phyloP scores from a whole-genome alignment of 495 filamentous ascomycete species.

The Bombardia bombarda region DNA sequence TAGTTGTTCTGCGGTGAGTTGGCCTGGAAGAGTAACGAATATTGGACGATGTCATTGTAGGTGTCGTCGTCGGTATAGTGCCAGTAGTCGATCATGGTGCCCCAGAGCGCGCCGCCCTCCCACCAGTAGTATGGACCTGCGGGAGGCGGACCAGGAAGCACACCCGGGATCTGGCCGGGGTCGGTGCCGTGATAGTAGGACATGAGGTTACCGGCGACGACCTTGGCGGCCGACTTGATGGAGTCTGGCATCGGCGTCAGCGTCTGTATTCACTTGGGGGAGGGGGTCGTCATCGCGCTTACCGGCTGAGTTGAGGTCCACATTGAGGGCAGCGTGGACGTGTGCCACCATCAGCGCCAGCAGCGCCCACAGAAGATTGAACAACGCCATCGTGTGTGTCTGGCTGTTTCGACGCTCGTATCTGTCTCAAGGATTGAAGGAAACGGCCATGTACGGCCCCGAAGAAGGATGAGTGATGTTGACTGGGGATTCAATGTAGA shows the following conservation, averaged over 20 bases:
- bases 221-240: slow-evolving; percentile 51
- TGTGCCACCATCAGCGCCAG: slow-evolving; percentile 3
- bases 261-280: not conserved
- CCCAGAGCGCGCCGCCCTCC: slow-evolving; percentile 55
- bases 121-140: slow-evolving; percentile 48
- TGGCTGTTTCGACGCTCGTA: too few relatives aligned
- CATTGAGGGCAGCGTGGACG: slow-evolving; percentile 8
- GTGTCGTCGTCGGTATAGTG: slow-evolving; percentile 56
- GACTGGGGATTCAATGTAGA: too few relatives aligned
- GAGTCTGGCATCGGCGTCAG: slow-evolving; percentile 34
- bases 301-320: slow-evolving; percentile 14
- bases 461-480: too few relatives aligned
- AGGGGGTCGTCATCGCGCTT: not conserved
- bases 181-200: slow-evolving; percentile 54
- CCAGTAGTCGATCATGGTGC: slow-evolving; percentile 63
- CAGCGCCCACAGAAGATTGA: not conserved
- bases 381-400: too few relatives aligned
- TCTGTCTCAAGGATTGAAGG: too few relatives aligned
- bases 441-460: too few relatives aligned
- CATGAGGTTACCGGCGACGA: slow-evolving; percentile 55
- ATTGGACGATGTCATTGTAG: slow-evolving; percentile 48
- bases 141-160: slow-evolving; percentile 47
- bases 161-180: slow-evolving; percentile 53
- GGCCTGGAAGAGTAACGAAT: slow-evolving; percentile 42
- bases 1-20: slow-evolving; percentile 49